phyloP scores from a whole-genome alignment of 345 rosid species.

The Populus alba region DNA sequence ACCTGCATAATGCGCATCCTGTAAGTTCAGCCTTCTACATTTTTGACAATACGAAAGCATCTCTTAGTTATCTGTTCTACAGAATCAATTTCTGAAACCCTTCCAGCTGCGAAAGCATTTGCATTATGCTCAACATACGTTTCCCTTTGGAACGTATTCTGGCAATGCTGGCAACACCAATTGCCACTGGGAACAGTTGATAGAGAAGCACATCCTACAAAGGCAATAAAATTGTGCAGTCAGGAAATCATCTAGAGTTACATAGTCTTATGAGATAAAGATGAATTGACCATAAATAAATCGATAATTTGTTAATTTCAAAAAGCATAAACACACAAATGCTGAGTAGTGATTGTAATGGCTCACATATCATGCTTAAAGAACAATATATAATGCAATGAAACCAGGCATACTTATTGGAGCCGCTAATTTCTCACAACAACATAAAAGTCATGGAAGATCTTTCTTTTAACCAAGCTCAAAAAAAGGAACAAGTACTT shows the following conservation, averaged over 20 bases:
- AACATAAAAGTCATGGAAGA: neutral
- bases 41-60: slow-evolving; percentile 80
- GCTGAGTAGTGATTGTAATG: neutral
- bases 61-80: slow-evolving; percentile 73
- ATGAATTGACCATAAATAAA: neutral
- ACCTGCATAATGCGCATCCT: slow-evolving; percentile 93
- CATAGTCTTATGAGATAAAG: neutral
- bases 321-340: neutral
- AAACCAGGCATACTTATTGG: neutral
- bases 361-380: neutral
- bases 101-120: slow-evolving; percentile 88
- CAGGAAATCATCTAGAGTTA: slow-evolving; percentile 7
- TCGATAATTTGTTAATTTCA: neutral
- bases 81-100: slow-evolving; percentile 79
- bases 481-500: neutral
- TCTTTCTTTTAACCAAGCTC: neutral
- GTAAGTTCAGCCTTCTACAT: slow-evolving; percentile 57
- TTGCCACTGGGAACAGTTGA: slow-evolving; percentile 55
- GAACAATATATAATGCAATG: neutral
- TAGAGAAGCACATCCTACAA: slow-evolving; percentile 74
- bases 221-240: slow-evolving; percentile 22
- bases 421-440: neutral
- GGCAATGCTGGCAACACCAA: slow-evolving; percentile 84
- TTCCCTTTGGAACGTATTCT: slow-evolving; percentile 55
- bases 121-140: slow-evolving; percentile 62